Base-by-base conservation (phyloP, 148 eudicot species). In the Camellia granthamiana region DNA sequence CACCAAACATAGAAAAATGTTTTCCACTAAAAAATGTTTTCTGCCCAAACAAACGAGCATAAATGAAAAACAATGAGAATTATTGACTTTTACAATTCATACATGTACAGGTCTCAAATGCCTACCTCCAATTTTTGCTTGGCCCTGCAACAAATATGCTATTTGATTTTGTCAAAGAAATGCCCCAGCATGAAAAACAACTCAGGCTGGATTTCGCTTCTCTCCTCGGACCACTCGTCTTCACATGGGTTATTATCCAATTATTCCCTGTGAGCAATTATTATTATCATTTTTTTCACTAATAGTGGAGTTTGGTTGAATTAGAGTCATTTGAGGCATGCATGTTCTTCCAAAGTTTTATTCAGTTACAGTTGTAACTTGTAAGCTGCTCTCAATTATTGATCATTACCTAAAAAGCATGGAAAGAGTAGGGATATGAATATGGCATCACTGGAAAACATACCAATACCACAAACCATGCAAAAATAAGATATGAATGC, bases 121-220 rank as follows among this genome's bases (percentile, higher is more conserved):
- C 97, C 74, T 96, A 83, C 82, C 94, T 96, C 47, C 89, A 92
- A 78, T 70, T 80, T 75, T 65, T 90, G 79, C 85, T 81, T 56
- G 98, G 95, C 61, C 81, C 90, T 60, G 79, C 82, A 62, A 72
- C 90, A n/a, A 83, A 82, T 83, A 86, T 93, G 83, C 86, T 84
- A 42, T 87, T 93, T 72, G 92, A 93, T 76, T 96, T 91, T 81
- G 86, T 91, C 76, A 96, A 92, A 87, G 98, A 96, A 87, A 96
- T 92, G 99, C 99, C 99, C 61, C 93, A 93, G 78, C 92, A 91
- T 77, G 92, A 81, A 84, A 87, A 92, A 76, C 73, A 72, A 63
- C 79, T 89, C 15, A 88, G 87, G 74, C 74, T 90, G 69, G 98
- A 93, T 87, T 82, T 96, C 44, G 77, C 97, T 62, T 89, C 96